These are phyloP conservation scores for Myriosclerotinia curreyana DNA, from an alignment of 2,329 filamentous ascomycete genomes.

Conservation along the genomic window DNA sequence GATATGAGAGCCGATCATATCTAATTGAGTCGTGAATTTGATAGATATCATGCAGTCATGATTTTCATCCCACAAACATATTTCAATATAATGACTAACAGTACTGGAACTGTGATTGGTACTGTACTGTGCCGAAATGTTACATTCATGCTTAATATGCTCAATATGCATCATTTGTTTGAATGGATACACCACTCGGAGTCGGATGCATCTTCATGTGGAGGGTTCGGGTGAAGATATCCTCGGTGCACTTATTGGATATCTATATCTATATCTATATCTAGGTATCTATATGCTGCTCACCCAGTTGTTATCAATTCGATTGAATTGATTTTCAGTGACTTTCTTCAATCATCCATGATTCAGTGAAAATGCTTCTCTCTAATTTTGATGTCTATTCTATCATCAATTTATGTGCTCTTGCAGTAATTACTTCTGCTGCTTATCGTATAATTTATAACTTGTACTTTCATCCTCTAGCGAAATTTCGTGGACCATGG, in stretches of 20 bases:
- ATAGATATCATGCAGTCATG: too few species aligned
- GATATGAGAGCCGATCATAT: too few species aligned
- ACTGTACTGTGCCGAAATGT: too few species aligned
- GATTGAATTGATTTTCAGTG: background rate
- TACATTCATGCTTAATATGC: background rate
- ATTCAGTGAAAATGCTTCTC: conserved; percentile 4
- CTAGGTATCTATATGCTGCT: too few species aligned
- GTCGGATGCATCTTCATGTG: background rate
- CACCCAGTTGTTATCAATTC: background rate
- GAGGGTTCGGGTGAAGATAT: background rate
- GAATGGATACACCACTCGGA: too few species aligned
- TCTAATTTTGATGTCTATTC: background rate
- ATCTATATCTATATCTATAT: background rate
- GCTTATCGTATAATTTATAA: conserved; percentile 23
- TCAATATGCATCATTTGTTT: background rate
- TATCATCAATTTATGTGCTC: background rate
- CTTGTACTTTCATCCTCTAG: conserved; percentile 25
- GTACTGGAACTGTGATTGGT: too few species aligned
- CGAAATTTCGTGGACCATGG: conserved; percentile 23
- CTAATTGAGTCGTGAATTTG: too few species aligned
- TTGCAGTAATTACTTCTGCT: background rate
- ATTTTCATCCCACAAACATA: too few species aligned
- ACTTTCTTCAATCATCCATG: background rate
- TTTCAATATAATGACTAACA: too few species aligned
- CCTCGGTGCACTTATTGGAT: background rate